Evolutionary conservation across 2,329 filamentous ascomycete genomes (phyloP).

Genomic region (Neospermospora avenae): DNA sequence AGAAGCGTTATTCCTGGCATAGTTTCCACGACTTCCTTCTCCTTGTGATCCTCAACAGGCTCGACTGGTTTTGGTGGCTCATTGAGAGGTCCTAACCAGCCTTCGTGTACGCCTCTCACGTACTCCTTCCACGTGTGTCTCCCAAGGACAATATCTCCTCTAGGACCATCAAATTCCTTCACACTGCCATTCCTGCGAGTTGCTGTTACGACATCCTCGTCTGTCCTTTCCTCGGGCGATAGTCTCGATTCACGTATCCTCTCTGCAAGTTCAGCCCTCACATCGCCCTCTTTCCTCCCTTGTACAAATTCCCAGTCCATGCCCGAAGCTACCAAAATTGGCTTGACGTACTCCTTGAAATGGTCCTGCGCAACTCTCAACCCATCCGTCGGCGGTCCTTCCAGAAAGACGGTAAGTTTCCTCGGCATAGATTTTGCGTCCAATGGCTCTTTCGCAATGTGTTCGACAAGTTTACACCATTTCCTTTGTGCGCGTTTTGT

Average conservation of each 20-base stretch:
- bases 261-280: conserved; percentile 82
- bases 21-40: conserved; percentile 26
- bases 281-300: conserved; percentile 87
- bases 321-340: conserved; percentile 81
- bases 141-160: conserved; percentile 85
- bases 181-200: conserved; percentile 65
- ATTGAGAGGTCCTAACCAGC: conserved; percentile 85
- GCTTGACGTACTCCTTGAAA: conserved; percentile 95
- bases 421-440: conserved; percentile 70
- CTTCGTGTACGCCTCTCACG: conserved; percentile 86
- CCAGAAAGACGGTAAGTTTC: conserved; percentile 80
- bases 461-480: conserved; percentile 82
- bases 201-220: conserved; percentile 57
- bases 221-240: conserved; percentile 32
- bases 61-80: conserved; percentile 46
- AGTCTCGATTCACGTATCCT: conserved; percentile 71
- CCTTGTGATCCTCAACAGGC: conserved; percentile 3
- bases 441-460: conserved; percentile 76
- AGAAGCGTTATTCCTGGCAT: conserved; percentile 28
- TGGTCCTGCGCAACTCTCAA: conserved; percentile 85
- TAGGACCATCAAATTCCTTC: conserved; percentile 66
- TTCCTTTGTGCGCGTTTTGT: conserved; percentile 81
- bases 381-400: conserved; percentile 82
- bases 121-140: conserved; percentile 98
- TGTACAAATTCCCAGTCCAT: conserved; percentile 97